Base-by-base conservation (phyloP, 768 basidiomycete species). In the Scleroderma citrinum region DNA sequence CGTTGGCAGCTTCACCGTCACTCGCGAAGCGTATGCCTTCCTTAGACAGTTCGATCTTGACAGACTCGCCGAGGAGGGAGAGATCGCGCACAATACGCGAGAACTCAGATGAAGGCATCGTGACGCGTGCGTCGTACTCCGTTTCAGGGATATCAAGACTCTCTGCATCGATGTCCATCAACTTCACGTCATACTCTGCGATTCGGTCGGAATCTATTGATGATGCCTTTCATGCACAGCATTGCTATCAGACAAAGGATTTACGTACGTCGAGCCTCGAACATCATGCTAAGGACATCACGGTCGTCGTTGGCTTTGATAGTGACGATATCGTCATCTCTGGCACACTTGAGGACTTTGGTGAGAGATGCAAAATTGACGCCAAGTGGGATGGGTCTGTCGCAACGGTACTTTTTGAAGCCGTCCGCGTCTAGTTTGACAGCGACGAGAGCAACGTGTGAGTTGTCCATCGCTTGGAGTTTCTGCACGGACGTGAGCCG, bases 391-490 rank as follows among this genome's bases (percentile, higher is more conserved):
- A 98, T 90, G 30, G 94, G 89, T 6, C 93, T 81, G 69, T 99
- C 96, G 64, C 95, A 98, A 56, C 96, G 85, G 69, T 86, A 99
- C 46, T 76, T 73, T 58, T 81, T 77, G 77, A 99, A 98, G 29
- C 90, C 91, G 0, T 78, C 71, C 1, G 82, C 79, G 35, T 85
- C 72, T 26, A 99, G 78, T 53, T 86, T 79, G 41, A 96, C 92
- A 7, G 91, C 74, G 35, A 99, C 95, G 56, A 98, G 87, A 1
- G 95, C 96, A 60, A 99, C 95, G 69, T 98, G 95, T 2, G 95
- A 96, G 77, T 97, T 98, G 74, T 98, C 96, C 95, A 98, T 99
- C 3, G 95, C 96, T 74, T 98, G 95, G 5, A 99, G 79, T 47
- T 81, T 81, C 83, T 84, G 52, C 5, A n/a, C 19, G 1, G 14